phyloP scores from a whole-genome alignment of 129 eudicot species.

The Helianthus annuus region DNA sequence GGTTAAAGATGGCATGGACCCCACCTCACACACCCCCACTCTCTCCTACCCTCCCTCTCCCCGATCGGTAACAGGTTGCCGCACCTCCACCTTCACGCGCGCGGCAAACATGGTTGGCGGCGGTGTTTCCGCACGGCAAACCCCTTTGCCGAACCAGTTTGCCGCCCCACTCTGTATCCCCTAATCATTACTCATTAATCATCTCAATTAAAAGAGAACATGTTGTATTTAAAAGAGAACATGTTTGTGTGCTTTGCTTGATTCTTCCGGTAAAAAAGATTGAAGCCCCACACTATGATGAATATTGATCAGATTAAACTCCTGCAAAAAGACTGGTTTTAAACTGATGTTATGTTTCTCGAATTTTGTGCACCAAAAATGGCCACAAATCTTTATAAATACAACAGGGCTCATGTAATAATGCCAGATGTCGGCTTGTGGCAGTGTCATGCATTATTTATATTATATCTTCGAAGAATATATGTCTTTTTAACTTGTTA shows the following conservation, averaged over 20 bases:
- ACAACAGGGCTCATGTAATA: conserved; percentile 9
- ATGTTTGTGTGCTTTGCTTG: conserved; percentile 9
- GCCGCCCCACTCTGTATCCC: no score
- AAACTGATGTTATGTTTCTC: conserved; percentile 51
- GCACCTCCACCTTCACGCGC: no score
- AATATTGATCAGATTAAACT: conserved; percentile 27
- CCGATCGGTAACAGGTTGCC: no score
- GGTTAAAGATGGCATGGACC: no score
- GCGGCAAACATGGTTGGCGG: no score
- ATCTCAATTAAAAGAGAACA: no score
- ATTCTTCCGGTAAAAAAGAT: conserved; percentile 19
- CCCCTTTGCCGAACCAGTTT: no score
- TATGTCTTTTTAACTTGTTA: conserved; percentile 19
- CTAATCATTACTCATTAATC: no score
- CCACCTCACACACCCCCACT: no score
- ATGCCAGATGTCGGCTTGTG: conserved; percentile 43
- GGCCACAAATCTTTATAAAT: conserved; percentile 22
- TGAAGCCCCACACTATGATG: conserved; percentile 25
- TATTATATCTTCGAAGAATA: conserved; percentile 10
- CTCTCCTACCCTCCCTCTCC: no score
- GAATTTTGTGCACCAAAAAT: conserved; percentile 37
- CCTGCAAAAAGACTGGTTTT: conserved; percentile 60
- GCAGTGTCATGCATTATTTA: conserved; percentile 1
- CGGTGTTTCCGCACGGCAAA: no score
- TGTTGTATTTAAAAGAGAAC: no score